Conservation (phyloP, 306 rosid genomes). For the Amphicarpaea edgeworthii region DNA sequence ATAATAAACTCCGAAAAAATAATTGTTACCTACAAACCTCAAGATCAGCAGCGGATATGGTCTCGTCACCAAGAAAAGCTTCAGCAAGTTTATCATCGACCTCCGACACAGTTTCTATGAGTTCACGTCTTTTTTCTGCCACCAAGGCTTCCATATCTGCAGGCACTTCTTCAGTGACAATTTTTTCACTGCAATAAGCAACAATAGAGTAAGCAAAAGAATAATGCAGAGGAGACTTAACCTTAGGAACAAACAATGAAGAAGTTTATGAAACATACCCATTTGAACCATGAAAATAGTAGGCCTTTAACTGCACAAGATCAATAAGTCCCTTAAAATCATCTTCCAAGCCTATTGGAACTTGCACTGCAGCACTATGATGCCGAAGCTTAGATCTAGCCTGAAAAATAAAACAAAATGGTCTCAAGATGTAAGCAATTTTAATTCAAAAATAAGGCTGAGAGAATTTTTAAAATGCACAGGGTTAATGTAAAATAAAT, state of each 20-base stretch:
- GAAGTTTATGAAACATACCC: slow-evolving; percentile 68
- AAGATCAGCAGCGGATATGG: slow-evolving; percentile 82
- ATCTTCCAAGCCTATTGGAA: slow-evolving; percentile 97
- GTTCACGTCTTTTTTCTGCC: slow-evolving; percentile 88
- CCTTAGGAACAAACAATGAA: slow-evolving; percentile 9
- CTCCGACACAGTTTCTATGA: slow-evolving; percentile 90
- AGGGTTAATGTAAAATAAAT: slow-evolving; percentile 21
- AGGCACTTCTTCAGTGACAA: slow-evolving; percentile 80
- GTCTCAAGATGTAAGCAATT: slow-evolving; percentile 9
- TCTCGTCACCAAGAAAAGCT: slow-evolving; percentile 85
- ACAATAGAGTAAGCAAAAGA: slow-evolving; percentile 32
- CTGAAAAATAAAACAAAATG: slow-evolving; percentile 55
- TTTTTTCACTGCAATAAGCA: slow-evolving; percentile 68
- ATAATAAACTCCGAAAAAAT: neutral
- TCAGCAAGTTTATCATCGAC: slow-evolving; percentile 98
- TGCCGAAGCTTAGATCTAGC: slow-evolving; percentile 97
- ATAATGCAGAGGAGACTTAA: neutral
- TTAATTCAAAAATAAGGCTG: slow-evolving; percentile 19
- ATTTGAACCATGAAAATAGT: slow-evolving; percentile 80
- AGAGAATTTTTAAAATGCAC: neutral
- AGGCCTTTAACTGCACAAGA: slow-evolving; percentile 90
- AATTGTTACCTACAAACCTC: slow-evolving; percentile 62
- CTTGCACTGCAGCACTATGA: slow-evolving; percentile 96
- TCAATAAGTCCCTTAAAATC: slow-evolving; percentile 91
- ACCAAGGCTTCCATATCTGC: slow-evolving; percentile 80